Evolutionary conservation across 495 filamentous ascomycete genomes (phyloP), one percentile per base, ranked within the genome.

Genomic region (Copromyces sp.): DNA sequence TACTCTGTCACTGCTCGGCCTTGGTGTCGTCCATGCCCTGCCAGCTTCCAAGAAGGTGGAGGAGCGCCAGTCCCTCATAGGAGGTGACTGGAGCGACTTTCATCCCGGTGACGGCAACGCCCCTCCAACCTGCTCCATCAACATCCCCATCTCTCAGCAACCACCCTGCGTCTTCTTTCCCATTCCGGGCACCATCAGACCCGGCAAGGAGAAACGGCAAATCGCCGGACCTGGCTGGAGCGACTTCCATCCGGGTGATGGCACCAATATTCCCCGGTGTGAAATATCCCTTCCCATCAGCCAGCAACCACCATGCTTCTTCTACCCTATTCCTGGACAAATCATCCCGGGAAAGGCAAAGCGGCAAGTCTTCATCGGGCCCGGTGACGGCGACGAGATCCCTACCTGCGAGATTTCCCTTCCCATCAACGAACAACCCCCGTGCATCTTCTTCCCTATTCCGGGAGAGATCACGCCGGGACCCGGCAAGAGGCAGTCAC

Each of bases 361-460:
- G 65, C 75, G 78, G n/a, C 75, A 78, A 61, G 40, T 73, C 39
- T 53, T 68, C 59, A 70, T 78, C 53, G 74, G 78, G 12, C 70
- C 72, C 2, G 76, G 77, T 14, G 39, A 71, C 7, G 74, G 74
- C 16, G 45, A 53, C 20, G 24, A 65, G 4, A 53, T 73, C 24
- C 72, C 73, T 3, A 35, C 42, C 2, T 80, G 78, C 75, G 12
- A 73, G 65, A 29, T 39, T 8, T 69, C 75, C 78, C 16, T 8
- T 69, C 75, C 78, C 16, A 69, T 75, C 39, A 40, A 45, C 9
- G 70, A 71, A 24, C 72, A 75, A 53, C 74, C 74, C 3, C 76
- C 76, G 14, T 79, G 79, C 74, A 68, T 81, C 29, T 42, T 82
- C 37, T 72, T 77, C 3, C 78, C 79, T 39, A 75, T 80, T 72